Evolutionary conservation across 2,329 filamentous ascomycete genomes (phyloP), one percentile per base, ranked within the genome.

Genomic region (Aspergillus fischeri): DNA sequence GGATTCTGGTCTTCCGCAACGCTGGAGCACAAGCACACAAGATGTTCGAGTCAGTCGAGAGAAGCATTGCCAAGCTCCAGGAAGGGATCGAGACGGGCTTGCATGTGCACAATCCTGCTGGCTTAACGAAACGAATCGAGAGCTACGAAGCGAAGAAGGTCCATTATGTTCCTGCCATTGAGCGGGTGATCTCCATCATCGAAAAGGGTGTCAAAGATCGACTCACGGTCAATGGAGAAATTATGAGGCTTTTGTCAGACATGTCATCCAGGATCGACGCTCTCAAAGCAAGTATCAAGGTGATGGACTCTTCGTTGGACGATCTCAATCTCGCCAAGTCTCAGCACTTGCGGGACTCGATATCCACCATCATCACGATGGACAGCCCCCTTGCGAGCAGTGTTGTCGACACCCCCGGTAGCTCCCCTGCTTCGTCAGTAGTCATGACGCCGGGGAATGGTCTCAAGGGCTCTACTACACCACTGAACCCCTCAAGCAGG

Each of bases 161-260:
- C 58, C 93, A 97, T 72, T 99, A 97, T 68, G 89, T 92, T 1
- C 91, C 92, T 9, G 93, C 94, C 1, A 95, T 99, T 70, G 91
- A 94, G 70, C 85, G 92, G 45, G 91, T 99, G 7, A 77, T 97
- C 20, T 87, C 88, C 42, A 95, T 97, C 70, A 97, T 97, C 52
- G 91, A 97, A 65, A 93, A 91, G 70, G 94, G 94, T n/a, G 89
- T 97, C 67, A 90, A 90, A 70, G 92, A 97, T 69, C 86, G 94
- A n/a, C 80, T 97, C 51, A 97, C 94, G 0, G 91, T 97, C 55
- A 97, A 99, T 69, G 94, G 94, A 48, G 94, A 97, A 75, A 94
- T 97, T 60, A 75, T 97, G 28, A 86, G 92, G 48, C 80, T 97
- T 32, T 88, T 96, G 67, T 84, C 86, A 6, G 92, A 97, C 66